Evolutionary conservation across 371 early-diverging fungal species (phyloP).

Genomic region (Mortierella sp.): DNA sequence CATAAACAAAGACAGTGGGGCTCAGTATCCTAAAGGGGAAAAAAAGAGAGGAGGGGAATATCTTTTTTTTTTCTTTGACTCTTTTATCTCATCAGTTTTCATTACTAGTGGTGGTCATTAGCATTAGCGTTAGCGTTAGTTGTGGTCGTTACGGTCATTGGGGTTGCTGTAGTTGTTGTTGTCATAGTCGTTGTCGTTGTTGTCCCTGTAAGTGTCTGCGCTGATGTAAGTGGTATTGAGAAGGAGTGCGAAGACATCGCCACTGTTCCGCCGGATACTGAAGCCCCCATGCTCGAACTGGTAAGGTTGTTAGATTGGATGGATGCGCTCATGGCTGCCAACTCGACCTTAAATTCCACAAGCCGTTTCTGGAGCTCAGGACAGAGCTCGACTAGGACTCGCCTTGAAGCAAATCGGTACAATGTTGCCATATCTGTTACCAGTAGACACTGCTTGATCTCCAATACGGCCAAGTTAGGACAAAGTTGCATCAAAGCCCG

Average conservation of each 20-base stretch:
- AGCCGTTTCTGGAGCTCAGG: constrained; percentile 43
- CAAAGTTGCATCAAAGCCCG: constrained; percentile 59
- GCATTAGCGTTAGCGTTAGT: background rate
- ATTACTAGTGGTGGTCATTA: no score
- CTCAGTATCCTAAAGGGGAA: no score
- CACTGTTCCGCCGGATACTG: background rate
- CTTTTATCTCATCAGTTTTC: no score
- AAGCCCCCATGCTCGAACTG: background rate
- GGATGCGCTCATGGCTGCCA: constrained; percentile 34
- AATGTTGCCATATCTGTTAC: constrained; percentile 48
- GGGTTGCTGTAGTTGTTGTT: background rate
- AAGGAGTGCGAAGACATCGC: background rate
- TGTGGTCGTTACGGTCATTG: background rate
- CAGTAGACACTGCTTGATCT: constrained; percentile 66
- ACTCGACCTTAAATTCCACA: constrained; percentile 41
- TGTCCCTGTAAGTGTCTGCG: background rate
- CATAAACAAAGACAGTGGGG: no score
- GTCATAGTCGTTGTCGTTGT: background rate
- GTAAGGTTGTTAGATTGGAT: constrained; percentile 28
- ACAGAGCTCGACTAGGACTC: constrained; percentile 48
- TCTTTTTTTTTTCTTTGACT: no score
- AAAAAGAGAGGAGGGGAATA: no score
- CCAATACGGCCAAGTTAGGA: constrained; percentile 64
- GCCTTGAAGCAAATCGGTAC: constrained; percentile 39
- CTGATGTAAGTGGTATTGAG: background rate